Base-by-base conservation (phyloP, 2,329 filamentous ascomycete genomes). In the Penicillium sp. region DNA sequence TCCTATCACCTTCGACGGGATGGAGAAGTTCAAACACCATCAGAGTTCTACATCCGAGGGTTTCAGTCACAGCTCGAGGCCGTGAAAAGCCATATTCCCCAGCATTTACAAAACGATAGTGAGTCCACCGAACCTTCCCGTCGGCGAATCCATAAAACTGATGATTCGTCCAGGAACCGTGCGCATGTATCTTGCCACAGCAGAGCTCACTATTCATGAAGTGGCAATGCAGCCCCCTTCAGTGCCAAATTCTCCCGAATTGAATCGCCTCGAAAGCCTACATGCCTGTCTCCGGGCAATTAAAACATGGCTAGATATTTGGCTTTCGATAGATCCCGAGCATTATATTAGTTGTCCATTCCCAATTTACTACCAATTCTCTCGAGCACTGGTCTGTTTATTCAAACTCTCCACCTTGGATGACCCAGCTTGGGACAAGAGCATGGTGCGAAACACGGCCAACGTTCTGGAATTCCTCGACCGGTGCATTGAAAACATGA, bases 391-490 rank as follows among this genome's bases (percentile, higher is more conserved):
- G 6, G 36, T 55, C 25, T 45, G 34, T 20, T 32, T 57, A 6
- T 55, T 47, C 37, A 49, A 43, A 23, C 51, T 59, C 11, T 49
- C 45, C 20, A 44, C 39, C 3, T 30, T 59, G 13, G 52, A 59
- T 3, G 53, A 57, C 31, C 55, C 54, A 8, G 38, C 45, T 16
- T 59, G 56, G 56, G 54, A 56, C 18, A 48, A 35, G 22, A 45
- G 18, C 7, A 35, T 52, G 36, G 52, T 57, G 4, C 49, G 51
- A 35, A 50, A 50, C 13, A 56, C 52, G 1, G 52, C 50, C 7
- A 51, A 59, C 28, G 15, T 57, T 1, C 42, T 55, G 8, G 48
- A 48, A 17, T 41, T 50, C 6, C 43, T 57, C 12, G 50, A 54
- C 26, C 46, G 40, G 17, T 44, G 49, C 13, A 18, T 23, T 11